These are phyloP conservation scores for Monosporascus sp. DNA, from an alignment of 2,329 filamentous ascomycete genomes.

Conservation along the genomic window DNA sequence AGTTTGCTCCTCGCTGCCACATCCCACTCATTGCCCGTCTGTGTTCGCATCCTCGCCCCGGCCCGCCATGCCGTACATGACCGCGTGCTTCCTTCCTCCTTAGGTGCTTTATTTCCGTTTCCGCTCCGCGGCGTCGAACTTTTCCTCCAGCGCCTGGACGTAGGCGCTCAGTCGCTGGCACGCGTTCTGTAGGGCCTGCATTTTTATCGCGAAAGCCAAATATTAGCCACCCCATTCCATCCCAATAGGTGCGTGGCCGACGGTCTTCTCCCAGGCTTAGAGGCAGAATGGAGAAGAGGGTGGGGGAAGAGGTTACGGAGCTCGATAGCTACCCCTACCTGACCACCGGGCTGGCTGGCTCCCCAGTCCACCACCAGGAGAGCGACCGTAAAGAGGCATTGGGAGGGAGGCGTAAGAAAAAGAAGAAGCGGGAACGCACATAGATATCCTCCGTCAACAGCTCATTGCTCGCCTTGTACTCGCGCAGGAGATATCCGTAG, in stretches of 20 bases:
- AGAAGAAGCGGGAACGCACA: slow-evolving; percentile 52
- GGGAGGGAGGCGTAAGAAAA: neutral
- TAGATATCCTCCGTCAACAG: slow-evolving; percentile 93
- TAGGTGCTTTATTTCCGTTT: slow-evolving; percentile 55
- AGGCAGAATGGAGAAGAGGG: too few species aligned
- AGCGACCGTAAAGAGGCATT: too few species aligned
- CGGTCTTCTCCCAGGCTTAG: too few species aligned
- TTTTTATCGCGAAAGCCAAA: neutral
- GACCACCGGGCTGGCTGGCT: too few species aligned
- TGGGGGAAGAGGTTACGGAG: too few species aligned
- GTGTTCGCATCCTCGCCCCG: neutral
- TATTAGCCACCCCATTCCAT: too few species aligned
- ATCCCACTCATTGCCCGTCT: neutral
- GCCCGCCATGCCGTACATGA: neutral
- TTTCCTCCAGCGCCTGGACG: slow-evolving; percentile 75
- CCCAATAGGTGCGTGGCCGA: too few species aligned
- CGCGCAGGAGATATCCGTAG: slow-evolving; percentile 89
- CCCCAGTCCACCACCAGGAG: too few species aligned
- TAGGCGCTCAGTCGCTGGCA: slow-evolving; percentile 84
- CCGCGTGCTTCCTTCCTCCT: neutral
- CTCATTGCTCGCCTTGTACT: slow-evolving; percentile 92
- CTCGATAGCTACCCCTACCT: too few species aligned
- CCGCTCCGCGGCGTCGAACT: slow-evolving; percentile 59
- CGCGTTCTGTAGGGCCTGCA: slow-evolving; percentile 76
- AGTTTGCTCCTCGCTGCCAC: slow-evolving; percentile 3